These are phyloP conservation scores for Sonneratia caseolaris DNA, from an alignment of 345 rosid species.

Conservation along the genomic window DNA sequence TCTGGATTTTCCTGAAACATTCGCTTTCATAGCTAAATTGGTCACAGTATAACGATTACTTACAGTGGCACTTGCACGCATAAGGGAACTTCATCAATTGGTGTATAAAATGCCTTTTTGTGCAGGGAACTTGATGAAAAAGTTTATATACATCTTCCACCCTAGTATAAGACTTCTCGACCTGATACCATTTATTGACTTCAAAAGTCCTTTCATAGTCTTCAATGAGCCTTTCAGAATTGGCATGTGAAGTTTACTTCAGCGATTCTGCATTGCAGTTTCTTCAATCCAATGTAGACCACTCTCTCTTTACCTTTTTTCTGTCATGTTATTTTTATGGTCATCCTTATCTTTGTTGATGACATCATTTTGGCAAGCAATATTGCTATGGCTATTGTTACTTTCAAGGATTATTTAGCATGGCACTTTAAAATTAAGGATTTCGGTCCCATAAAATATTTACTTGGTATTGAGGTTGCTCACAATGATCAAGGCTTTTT, in stretches of 20 bases:
- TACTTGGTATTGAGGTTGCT: not conserved
- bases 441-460: slow-evolving; percentile 1
- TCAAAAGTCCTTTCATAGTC: not conserved
- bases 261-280: not conserved
- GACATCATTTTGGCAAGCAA: not conserved
- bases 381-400: not conserved
- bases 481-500: not conserved
- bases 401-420: not conserved
- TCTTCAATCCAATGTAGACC: not conserved
- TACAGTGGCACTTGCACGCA: not conserved
- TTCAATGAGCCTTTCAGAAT: not conserved
- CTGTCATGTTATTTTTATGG: not conserved
- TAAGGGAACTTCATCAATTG: not conserved
- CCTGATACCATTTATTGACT: not conserved
- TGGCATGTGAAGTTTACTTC: not conserved
- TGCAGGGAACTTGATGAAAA: slow-evolving; percentile 3
- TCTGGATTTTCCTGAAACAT: not conserved
- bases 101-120: slow-evolving; percentile 9
- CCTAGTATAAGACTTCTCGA: not conserved
- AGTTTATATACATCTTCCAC: slow-evolving; percentile 1
- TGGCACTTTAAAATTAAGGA: not conserved
- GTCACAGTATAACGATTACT: not conserved
- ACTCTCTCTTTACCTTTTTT: not conserved
- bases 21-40: not conserved
- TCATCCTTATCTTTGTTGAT: not conserved